These are phyloP conservation scores for Monilinia fructigena DNA, from an alignment of 2,329 filamentous ascomycete genomes.

Conservation along the genomic window DNA sequence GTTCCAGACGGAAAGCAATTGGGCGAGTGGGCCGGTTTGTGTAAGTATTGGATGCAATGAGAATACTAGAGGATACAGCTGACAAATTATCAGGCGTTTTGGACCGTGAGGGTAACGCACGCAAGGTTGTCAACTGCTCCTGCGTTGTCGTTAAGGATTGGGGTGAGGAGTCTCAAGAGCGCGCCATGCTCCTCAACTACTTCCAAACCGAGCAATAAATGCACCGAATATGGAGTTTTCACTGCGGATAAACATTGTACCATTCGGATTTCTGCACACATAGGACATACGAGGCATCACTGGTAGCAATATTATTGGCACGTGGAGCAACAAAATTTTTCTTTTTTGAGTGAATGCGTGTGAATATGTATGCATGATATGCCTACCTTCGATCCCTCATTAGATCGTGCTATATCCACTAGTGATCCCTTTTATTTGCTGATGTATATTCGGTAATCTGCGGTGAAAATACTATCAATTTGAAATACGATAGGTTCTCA, in stretches of 20 bases:
- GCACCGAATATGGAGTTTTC: constrained; percentile 36
- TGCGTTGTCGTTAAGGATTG: constrained; percentile 99
- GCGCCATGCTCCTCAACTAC: constrained; percentile 99
- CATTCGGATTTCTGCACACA: constrained; percentile 38
- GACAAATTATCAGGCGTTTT: constrained; percentile 69
- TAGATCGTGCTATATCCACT: neutral
- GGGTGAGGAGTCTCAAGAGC: constrained; percentile 99
- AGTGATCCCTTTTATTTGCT: neutral
- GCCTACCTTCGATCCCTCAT: neutral
- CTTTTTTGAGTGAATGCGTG: constrained; percentile 6
- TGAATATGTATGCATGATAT: constrained; percentile 5
- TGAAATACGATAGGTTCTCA: constrained; percentile 3
- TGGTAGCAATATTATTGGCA: constrained; percentile 38
- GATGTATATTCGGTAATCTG: neutral
- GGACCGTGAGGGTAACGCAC: constrained; percentile 98
- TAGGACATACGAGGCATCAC: constrained; percentile 37
- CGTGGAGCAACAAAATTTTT: constrained; percentile 29
- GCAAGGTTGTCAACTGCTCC: constrained; percentile 99
- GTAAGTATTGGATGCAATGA: constrained; percentile 59
- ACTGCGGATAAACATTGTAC: constrained; percentile 37
- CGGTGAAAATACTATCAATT: neutral
- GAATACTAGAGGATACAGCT: constrained; percentile 25
- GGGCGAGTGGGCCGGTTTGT: constrained; percentile 99
- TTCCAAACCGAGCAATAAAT: constrained; percentile 86
- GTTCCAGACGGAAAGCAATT: constrained; percentile 99